Evolutionary conservation across 805 yeast species (phyloP), one percentile per base, ranked within the genome.

Genomic region (Candida ulmi): DNA sequence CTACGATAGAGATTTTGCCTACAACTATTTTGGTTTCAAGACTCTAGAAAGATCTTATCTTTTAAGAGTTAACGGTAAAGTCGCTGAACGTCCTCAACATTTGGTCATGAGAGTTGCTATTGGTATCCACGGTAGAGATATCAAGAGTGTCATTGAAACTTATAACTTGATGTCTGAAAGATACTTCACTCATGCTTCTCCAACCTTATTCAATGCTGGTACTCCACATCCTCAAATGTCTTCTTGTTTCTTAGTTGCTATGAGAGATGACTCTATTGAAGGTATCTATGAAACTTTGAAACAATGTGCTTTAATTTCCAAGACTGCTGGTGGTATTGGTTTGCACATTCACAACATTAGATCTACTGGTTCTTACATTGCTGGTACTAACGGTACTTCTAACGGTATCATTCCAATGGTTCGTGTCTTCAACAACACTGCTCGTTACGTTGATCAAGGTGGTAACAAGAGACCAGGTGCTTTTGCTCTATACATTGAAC

Each of bases 391-490:
- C 61, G 99, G 98, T 37, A 78, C 85, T 9, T 88, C 97, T 3
- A 87, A 81, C 55, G 99, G 99, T 21, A 65, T 91, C 36, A 82
- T 91, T 30, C 99, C 99, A 17, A 90, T 91, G 98, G 68, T 91
- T 18, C 78, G 96, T 52, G 98, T 93, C 9, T 91, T 80, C 68
- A 93, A 91, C 69, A 85, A 88, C 65, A 88, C 98, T 19, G 98
- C 99, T 17, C 78, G 96, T 52, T 93, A 91, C 58, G 98, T 91
- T 34, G 98, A 91, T 57, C 99, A 91, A 70, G 99, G 99, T 46
- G 98, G 98, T 40, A 91, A 91, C 66, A 91, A 90, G 65, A 74
- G 99, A 55, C 99, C 99, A 0, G 98, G 98, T 45, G 99, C 99
- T 2, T 85, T 93, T 62, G 96, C 97, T 27, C 65, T 90, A 24